Evolutionary conservation across 1,284 basidiomycete species (phyloP).

Genomic region (Boletellus deceptivus): DNA sequence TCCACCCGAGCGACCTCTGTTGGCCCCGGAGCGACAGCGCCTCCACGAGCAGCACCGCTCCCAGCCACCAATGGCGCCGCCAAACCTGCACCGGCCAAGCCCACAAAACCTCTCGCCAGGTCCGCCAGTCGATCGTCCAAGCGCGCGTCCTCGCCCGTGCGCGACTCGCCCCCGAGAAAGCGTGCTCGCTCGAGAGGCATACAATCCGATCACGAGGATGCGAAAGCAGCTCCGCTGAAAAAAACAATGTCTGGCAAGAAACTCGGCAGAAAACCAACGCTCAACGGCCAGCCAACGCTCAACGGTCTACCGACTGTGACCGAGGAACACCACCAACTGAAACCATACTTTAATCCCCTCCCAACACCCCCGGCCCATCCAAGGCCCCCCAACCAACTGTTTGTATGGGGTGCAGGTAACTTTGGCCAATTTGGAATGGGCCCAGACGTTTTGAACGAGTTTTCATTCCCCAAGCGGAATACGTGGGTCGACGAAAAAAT

Average conservation of each 20-base stretch:
- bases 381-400: conserved; percentile 64
- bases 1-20: conserved; percentile 50
- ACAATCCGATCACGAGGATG: conserved; percentile 30
- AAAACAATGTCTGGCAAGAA: conserved; percentile 27
- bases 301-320: conserved; percentile 37
- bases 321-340: conserved; percentile 37
- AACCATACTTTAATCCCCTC: conserved; percentile 60
- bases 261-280: conserved; percentile 35
- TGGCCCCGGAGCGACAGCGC: conserved; percentile 25
- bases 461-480: conserved; percentile 69
- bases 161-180: conserved; percentile 39
- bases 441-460: conserved; percentile 63
- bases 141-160: conserved; percentile 35
- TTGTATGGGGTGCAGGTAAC: conserved; percentile 84
- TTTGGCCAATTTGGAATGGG: conserved; percentile 90
- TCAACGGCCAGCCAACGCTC: conserved; percentile 35
- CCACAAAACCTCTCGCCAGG: conserved; percentile 35
- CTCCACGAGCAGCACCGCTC: conserved; percentile 34
- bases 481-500: conserved; percentile 63
- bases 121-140: conserved; percentile 37
- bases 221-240: conserved; percentile 20
- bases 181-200: conserved; percentile 38
- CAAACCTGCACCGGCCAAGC: conserved; percentile 32
- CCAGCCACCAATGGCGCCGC: conserved; percentile 22
- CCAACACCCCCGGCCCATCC: conserved; percentile 49